Base-by-base conservation (phyloP, 2,329 filamentous ascomycete species). In the Ceratocystis ficicola region DNA sequence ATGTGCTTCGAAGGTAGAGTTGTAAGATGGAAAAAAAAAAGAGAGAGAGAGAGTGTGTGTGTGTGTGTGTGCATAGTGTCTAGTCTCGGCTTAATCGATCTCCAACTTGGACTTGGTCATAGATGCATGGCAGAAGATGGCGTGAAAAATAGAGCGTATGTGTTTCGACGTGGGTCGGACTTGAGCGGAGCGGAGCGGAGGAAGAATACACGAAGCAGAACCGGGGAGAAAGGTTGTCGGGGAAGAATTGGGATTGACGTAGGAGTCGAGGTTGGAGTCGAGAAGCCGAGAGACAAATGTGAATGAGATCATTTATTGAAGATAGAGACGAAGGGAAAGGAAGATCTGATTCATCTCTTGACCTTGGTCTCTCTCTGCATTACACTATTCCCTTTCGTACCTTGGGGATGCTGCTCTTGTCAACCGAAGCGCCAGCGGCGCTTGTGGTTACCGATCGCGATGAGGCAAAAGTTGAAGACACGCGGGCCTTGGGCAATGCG, bases 391-490 rank as follows among this genome's bases (percentile, higher is more conserved):
- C 44, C 62, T 44, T 52, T 46, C 77, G 72, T 72, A 79, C 78
- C 76, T 79, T 70, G 67, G 81, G 80, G 70, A 83, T 79, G 70
- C 85, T 81, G 52, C 64, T 68, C 81, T 89, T 89, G 76, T 93
- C 90, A 73, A 91, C 86, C 77, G 95, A 90, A 73, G 91, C 86
- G 73, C 89, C 93, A 71, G 94, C 94, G 70, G 94, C 94, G 79
- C 97, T 88, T 71, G 94, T 97, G 72, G 94, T 99, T 74, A 99
- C 94, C 72, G 84, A 84, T 76, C 93, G 85, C 75, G 85, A 80
- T 71, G 81, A 79, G 69, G 77, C 77, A 67, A 77, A 73, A 68
- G 80, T 74, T 67, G 76, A 73, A 65, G 77, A 75, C 70, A 76
- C 75, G 69, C 77, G 76, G 72, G 77, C 74, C 74, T 80, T 79